Evolutionary conservation across 2,329 filamentous ascomycete genomes (phyloP).

Genomic region (Didymella exigua): DNA sequence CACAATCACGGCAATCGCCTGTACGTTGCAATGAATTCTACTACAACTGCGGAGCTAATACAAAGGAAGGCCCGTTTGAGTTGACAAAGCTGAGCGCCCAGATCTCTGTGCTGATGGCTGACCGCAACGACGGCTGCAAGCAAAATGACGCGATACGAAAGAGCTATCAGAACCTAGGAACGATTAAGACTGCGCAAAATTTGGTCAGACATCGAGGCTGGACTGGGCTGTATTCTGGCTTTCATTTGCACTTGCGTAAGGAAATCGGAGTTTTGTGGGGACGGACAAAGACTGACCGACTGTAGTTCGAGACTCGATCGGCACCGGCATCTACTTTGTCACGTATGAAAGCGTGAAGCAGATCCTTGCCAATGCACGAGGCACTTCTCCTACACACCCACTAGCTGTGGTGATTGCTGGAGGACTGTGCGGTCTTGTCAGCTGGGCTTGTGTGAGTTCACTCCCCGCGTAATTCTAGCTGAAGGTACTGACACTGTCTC

Average conservation of each 20-base stretch:
- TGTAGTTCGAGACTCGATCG: conserved; percentile 78
- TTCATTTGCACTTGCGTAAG: conserved; percentile 77
- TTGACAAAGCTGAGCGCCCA: conserved; percentile 89
- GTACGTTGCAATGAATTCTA: conserved; percentile 45
- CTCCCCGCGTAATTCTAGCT: too few relatives aligned
- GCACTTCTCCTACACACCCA: conserved; percentile 77
- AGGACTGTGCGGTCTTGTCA: conserved; percentile 80
- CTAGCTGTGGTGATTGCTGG: conserved; percentile 78
- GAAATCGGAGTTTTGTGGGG: not conserved
- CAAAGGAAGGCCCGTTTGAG: conserved; percentile 72
- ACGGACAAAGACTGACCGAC: conserved; percentile 19
- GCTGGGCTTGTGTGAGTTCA: conserved; percentile 74
- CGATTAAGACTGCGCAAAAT: conserved; percentile 75
- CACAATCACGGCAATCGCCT: conserved; percentile 79
- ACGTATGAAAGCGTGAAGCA: conserved; percentile 89
- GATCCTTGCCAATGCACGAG: conserved; percentile 75
- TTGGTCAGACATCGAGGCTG: conserved; percentile 77
- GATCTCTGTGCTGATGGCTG: conserved; percentile 77
- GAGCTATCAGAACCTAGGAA: conserved; percentile 80
- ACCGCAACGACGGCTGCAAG: conserved; percentile 57
- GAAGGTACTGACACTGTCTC: conserved; percentile 7
- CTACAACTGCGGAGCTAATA: conserved; percentile 17
- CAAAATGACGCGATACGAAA: conserved; percentile 46
- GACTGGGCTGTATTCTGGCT: conserved; percentile 78
- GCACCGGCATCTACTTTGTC: conserved; percentile 85